Base-by-base conservation (phyloP, 2,329 filamentous ascomycete species). In the Paracorniculantispora psalliotae region DNA sequence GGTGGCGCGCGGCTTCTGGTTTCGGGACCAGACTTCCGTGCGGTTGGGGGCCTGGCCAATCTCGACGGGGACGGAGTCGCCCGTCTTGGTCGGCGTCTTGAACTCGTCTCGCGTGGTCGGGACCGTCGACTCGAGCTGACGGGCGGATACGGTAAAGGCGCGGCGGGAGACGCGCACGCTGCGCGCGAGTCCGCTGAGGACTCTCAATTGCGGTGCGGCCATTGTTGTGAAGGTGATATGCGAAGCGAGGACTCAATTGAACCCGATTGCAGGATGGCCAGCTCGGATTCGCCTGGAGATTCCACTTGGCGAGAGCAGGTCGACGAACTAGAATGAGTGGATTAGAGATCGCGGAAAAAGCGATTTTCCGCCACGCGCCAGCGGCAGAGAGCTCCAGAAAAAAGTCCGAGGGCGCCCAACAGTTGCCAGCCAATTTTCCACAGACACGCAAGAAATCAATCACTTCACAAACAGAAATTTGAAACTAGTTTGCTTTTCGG, bases 21-120 rank as follows among this genome's bases (percentile, higher is more conserved):
- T 96, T 70, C 85, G 79, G 62, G 91, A 91, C 94, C 94, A 99
- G 61, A 91, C 82, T 6, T 77, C 84, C 61, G 80, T 77, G 63
- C 92, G 85, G 80, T 99, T 99, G 23, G 94, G 94, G 33, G 93
- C 91, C 79, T 99, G 94, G 73, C 80, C 75, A 59, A 82, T 76
- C 63, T 84, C 79, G 67, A 78, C 75, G 33, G 77, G 67, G 61
- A 70, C 68, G 62, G 67, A 75, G 62, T 79, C 77, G 64, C 76
- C 71, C 64, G 76, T 74, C 62, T 77, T 73, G 60, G 78, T 76
- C 8, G 71, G 68, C 39, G 75, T 73, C 50, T 78, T 75, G 61
- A 67, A 62, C 52, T 65, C 68, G 49, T 58, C 43, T 61, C 77
- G 74, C 61, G 71, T 67, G 59, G 72, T 66, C 48, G 77, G 69